These are phyloP conservation scores for Erigeron philadelphicus DNA, from an alignment of 140 eudicot species.

Conservation along the genomic window DNA sequence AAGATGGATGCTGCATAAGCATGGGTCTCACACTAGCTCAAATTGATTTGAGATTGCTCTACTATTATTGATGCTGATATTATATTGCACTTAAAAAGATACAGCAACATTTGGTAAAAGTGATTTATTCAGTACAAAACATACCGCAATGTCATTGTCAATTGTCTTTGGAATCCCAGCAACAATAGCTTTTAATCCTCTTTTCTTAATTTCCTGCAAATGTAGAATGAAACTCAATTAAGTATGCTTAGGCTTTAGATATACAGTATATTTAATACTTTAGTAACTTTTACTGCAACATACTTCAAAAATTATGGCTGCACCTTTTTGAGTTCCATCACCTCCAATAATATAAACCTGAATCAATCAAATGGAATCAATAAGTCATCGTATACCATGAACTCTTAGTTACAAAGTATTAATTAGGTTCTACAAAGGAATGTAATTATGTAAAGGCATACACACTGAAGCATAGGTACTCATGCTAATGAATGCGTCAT, in stretches of 20 bases:
- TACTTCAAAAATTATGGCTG: slow-evolving; percentile 74
- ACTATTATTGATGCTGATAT: background rate
- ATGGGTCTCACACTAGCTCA: background rate
- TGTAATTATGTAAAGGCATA: background rate
- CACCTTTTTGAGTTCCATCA: slow-evolving; percentile 85
- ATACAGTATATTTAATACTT: background rate
- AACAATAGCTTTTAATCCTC: slow-evolving; percentile 73
- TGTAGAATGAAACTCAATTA: slow-evolving; percentile 17
- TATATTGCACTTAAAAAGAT: background rate
- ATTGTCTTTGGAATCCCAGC: slow-evolving; percentile 94
- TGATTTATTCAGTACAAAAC: background rate
- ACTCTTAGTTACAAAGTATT: slow-evolving; percentile 8
- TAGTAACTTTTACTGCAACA: slow-evolving; percentile 16
- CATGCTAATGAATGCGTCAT: background rate
- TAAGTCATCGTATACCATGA: background rate
- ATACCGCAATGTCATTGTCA: slow-evolving; percentile 93
- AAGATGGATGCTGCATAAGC: background rate
- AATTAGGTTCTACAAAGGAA: background rate
- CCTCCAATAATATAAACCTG: slow-evolving; percentile 93
- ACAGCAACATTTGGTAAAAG: slow-evolving; percentile 10
- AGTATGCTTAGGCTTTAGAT: background rate
- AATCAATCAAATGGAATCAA: slow-evolving; percentile 24
- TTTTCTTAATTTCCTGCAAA: slow-evolving; percentile 68
- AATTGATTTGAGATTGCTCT: background rate
- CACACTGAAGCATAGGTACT: background rate